A percentile compares a stretch with the other conserved stretches of the same genome.
Evolutionary conservation across 768 basidiomycete species (phyloP).

Genomic region (Leccinum ochraceum): DNA sequence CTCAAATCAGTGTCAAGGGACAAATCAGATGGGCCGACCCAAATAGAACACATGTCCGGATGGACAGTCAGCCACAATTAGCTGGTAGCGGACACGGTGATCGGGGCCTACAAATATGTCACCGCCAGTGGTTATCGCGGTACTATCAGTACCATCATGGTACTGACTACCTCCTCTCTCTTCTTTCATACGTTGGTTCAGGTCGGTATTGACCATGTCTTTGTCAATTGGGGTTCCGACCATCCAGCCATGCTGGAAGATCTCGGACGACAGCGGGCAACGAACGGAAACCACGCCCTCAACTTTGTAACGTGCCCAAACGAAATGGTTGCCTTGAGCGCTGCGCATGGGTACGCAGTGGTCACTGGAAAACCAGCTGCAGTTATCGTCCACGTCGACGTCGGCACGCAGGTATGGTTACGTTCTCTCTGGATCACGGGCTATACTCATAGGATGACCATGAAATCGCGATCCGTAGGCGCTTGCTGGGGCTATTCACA

Average conservation of each 20-base stretch:
- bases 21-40: not conserved
- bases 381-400: constrained; percentile 74
- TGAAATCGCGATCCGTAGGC: constrained; percentile 41
- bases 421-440: not conserved
- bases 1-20: no score
- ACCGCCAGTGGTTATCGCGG: not conserved
- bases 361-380: constrained; percentile 66
- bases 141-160: constrained; percentile 18
- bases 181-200: constrained; percentile 56
- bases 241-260: constrained; percentile 74
- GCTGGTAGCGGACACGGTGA: no score
- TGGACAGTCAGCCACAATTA: no score
- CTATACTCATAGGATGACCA: not conserved
- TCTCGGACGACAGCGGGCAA: constrained; percentile 53
- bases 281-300: constrained; percentile 39
- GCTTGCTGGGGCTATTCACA: constrained; percentile 71
- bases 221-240: constrained; percentile 79
- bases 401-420: constrained; percentile 57
- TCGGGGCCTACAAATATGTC: not conserved
- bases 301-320: constrained; percentile 69
- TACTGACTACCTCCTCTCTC: constrained; percentile 62
- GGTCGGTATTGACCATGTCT: constrained; percentile 65
- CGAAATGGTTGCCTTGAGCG: constrained; percentile 74
- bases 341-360: constrained; percentile 68
- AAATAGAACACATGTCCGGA: not conserved